Evolutionary conservation across 2,329 filamentous ascomycete genomes (phyloP).

Genomic region (Gaeumannomyces tritici): DNA sequence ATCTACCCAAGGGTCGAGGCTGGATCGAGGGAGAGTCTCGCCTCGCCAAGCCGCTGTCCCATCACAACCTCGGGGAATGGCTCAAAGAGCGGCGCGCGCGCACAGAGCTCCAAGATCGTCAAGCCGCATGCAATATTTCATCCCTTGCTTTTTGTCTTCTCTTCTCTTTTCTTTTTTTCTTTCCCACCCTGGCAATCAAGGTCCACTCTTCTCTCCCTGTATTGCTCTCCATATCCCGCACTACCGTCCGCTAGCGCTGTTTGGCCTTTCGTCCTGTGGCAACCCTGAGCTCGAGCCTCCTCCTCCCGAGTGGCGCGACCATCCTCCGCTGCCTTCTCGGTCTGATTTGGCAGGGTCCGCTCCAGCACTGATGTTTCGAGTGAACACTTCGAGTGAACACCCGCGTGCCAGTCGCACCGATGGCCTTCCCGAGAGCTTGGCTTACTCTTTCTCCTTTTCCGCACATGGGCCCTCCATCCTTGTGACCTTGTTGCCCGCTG

Average conservation of each 20-base stretch:
- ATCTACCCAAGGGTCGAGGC: not conserved
- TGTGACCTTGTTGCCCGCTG: not conserved
- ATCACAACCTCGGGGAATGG: not conserved
- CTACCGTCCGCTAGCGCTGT: not conserved
- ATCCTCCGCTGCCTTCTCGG: not conserved
- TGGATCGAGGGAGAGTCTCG: no score
- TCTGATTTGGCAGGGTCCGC: not conserved
- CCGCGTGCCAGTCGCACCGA: not conserved
- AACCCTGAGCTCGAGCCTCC: not conserved
- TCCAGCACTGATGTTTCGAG: not conserved
- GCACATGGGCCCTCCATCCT: not conserved
- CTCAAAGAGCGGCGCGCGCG: not conserved
- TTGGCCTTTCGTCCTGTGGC: not conserved
- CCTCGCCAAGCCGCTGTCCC: no score
- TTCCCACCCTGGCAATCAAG: no score
- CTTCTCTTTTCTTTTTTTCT: not conserved
- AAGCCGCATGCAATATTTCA: not conserved
- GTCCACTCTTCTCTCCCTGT: not conserved
- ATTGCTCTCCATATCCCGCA: not conserved
- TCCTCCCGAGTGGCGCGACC: not conserved
- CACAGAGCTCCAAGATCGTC: not conserved
- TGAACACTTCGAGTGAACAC: no score
- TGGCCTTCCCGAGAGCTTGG: not conserved
- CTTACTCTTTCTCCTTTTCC: not conserved
- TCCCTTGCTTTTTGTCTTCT: not conserved